A percentile compares a stretch with the other conserved stretches of the same genome.
These are phyloP conservation scores for Arctium minus DNA, from an alignment of 129 eudicot genomes.

Conservation along the genomic window DNA sequence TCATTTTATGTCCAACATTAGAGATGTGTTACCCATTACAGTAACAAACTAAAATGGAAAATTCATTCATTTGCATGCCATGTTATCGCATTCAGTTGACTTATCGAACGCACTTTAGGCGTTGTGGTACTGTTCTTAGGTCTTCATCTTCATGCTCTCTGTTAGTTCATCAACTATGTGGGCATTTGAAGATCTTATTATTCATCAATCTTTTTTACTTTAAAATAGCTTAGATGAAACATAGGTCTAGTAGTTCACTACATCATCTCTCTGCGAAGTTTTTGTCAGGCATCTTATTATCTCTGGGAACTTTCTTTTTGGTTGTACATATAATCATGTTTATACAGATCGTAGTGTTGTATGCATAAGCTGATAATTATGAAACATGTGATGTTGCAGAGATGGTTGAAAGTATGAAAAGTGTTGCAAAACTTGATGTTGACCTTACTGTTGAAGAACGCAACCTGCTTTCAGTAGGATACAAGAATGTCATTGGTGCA, in stretches of 20 bases:
- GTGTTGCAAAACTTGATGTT: constrained; percentile 72
- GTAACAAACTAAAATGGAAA: not conserved
- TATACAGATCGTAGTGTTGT: no score
- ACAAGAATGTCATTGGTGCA: constrained; percentile 82
- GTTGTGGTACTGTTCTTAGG: not conserved
- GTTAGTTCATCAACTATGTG: not conserved
- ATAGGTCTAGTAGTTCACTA: not conserved
- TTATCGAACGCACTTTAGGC: not conserved
- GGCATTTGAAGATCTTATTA: not conserved
- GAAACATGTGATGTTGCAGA: constrained; percentile 37
- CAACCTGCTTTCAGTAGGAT: constrained; percentile 82
- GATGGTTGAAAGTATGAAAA: constrained; percentile 84
- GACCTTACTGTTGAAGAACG: constrained; percentile 84
- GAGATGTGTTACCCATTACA: not conserved
- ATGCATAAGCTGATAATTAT: not conserved
- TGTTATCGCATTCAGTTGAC: not conserved
- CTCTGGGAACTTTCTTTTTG: not conserved
- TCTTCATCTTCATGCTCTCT: not conserved
- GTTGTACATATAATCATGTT: not conserved
- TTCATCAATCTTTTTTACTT: not conserved
- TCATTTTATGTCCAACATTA: not conserved
- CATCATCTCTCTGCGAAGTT: not conserved
- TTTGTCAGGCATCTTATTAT: not conserved
- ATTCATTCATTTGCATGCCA: not conserved
- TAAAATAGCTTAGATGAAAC: not conserved